Evolutionary conservation across 805 yeast genomes (phyloP).

Genomic region (Candida germanica): DNA sequence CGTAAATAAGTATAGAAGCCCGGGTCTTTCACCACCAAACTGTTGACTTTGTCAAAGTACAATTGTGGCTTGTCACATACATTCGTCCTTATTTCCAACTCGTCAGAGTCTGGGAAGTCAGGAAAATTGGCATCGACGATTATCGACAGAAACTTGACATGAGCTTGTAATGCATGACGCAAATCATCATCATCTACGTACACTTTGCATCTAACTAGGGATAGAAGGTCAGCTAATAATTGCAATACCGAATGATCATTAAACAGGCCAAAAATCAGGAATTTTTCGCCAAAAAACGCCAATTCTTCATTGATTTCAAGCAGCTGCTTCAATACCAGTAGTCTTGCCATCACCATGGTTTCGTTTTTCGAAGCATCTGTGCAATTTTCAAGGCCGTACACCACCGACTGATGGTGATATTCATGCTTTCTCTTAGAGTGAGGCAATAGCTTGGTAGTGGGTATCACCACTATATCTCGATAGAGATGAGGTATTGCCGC

Average conservation of each 20-base stretch:
- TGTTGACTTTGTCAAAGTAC: background rate
- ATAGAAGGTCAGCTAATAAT: constrained; percentile 7
- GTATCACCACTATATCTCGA: constrained; percentile 17
- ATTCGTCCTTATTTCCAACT: constrained; percentile 9
- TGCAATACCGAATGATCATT: constrained; percentile 2
- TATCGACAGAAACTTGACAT: constrained; percentile 15
- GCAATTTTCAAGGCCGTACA: constrained; percentile 22
- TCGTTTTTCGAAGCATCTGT: constrained; percentile 3
- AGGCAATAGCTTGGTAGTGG: constrained; percentile 2
- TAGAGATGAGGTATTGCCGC: constrained; percentile 31
- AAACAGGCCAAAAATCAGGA: constrained; percentile 16
- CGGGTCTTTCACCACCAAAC: background rate
- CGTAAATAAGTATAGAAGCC: constrained; percentile 2
- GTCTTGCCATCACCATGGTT: constrained; percentile 8
- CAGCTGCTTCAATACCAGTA: constrained; percentile 23
- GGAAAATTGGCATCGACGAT: constrained; percentile 23
- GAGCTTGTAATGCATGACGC: constrained; percentile 7
- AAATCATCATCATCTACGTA: constrained; percentile 10
- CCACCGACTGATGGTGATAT: constrained; percentile 20
- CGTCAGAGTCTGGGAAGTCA: constrained; percentile 10
- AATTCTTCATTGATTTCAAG: constrained; percentile 26
- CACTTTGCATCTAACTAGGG: constrained; percentile 5
- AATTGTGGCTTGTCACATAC: background rate
- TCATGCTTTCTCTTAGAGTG: constrained; percentile 16
- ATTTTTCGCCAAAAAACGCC: constrained; percentile 15